A percentile compares a stretch with the other conserved stretches of the same genome.
These are phyloP conservation scores for Talaromyces sp. DNA, from an alignment of 2,329 filamentous ascomycete genomes.

Conservation along the genomic window DNA sequence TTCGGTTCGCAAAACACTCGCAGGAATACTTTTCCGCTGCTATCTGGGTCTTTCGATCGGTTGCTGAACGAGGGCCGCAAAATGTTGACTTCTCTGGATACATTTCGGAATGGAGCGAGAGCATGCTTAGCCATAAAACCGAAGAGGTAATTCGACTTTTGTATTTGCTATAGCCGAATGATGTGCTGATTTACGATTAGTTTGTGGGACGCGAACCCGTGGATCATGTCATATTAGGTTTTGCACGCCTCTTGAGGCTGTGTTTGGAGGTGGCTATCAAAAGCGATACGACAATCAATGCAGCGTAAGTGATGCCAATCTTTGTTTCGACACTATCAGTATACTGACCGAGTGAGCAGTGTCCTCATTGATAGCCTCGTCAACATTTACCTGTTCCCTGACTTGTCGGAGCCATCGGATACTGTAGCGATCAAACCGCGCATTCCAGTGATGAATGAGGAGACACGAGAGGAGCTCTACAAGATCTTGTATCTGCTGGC, in stretches of 20 bases:
- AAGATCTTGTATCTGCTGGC: slow-evolving; percentile 58
- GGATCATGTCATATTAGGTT: slow-evolving; percentile 43
- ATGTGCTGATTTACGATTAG: slow-evolving; percentile 24
- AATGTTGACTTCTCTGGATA: slow-evolving; percentile 40
- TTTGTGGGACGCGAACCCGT: slow-evolving; percentile 46
- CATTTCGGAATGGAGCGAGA: slow-evolving; percentile 41
- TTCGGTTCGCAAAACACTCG: slow-evolving; percentile 36
- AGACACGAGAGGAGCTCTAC: slow-evolving; percentile 58
- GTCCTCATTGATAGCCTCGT: slow-evolving; percentile 54
- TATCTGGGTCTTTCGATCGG: slow-evolving; percentile 41
- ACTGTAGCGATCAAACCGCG: slow-evolving; percentile 29
- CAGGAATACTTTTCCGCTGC: slow-evolving; percentile 48
- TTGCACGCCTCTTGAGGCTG: slow-evolving; percentile 42
- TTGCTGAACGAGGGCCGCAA: slow-evolving; percentile 37
- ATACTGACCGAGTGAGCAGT: slow-evolving; percentile 24
- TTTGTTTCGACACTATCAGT: background rate
- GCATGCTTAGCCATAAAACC: slow-evolving; percentile 43
- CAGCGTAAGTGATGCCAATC: slow-evolving; percentile 28
- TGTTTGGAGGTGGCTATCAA: slow-evolving; percentile 40
- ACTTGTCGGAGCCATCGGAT: slow-evolving; percentile 36
- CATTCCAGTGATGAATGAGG: slow-evolving; percentile 51
- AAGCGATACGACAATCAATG: slow-evolving; percentile 31
- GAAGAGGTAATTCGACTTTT: slow-evolving; percentile 35
- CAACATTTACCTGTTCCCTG: slow-evolving; percentile 63
- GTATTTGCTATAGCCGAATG: background rate